Percentiles rank a stretch among this genome's conserved stretches.
Evolutionary conservation across 352 stramenopile genomes (phyloP).

Genomic region (Globisporangium splendens): DNA sequence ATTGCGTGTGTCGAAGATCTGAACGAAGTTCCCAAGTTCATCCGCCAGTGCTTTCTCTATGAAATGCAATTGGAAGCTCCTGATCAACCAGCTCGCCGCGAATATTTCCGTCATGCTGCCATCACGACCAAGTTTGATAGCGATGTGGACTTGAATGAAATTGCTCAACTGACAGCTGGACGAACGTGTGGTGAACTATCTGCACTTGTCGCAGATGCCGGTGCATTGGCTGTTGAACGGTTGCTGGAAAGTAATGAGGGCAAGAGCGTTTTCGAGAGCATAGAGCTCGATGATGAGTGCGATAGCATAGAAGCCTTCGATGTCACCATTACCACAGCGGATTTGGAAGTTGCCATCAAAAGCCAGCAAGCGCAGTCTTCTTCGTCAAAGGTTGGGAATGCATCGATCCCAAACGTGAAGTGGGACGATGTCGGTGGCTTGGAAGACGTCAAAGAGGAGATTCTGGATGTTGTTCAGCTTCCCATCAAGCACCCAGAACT

Average conservation of each 20-base stretch:
- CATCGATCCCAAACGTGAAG: constrained; percentile 93
- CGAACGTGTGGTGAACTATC: constrained; percentile 72
- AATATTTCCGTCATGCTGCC: constrained; percentile 51
- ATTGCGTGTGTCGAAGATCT: constrained; percentile 79
- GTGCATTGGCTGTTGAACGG: constrained; percentile 44
- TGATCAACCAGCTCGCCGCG: constrained; percentile 44
- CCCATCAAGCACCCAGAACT: constrained; percentile 82
- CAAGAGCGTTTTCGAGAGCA: constrained; percentile 9
- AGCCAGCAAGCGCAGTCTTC: constrained; percentile 67
- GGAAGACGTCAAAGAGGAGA: constrained; percentile 98
- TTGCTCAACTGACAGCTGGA: constrained; percentile 68
- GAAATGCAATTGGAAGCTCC: constrained; percentile 65
- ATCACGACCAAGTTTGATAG: constrained; percentile 29
- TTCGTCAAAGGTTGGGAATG: constrained; percentile 55
- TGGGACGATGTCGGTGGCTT: constrained; percentile 98
- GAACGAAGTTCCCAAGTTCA: constrained; percentile 74
- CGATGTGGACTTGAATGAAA: constrained; percentile 49
- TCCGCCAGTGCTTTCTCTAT: constrained; percentile 81
- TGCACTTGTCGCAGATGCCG: constrained; percentile 62
- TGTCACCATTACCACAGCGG: constrained; percentile 33
- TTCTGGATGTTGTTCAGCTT: constrained; percentile 87
- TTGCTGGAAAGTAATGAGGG: constrained; percentile 21
- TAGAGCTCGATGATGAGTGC: constrained; percentile 16
- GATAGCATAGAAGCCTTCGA: constrained; percentile 9
- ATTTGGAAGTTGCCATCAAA: constrained; percentile 58